Evolutionary conservation across 805 yeast genomes (phyloP), one percentile per base, ranked within the genome.

Genomic region (Citeromyces nyonsensis): DNA sequence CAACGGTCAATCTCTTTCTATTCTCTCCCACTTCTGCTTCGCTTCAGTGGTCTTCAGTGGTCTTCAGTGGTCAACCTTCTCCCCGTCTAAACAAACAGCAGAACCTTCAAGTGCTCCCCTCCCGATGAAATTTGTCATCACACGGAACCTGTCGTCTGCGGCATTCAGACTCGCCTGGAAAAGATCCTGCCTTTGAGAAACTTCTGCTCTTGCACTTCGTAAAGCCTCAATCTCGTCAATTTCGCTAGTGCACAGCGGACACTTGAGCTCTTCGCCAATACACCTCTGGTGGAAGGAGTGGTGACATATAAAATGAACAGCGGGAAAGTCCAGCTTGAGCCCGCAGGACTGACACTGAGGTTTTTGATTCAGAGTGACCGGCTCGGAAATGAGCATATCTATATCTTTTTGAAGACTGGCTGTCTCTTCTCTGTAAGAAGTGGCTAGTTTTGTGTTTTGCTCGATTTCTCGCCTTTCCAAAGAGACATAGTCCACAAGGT

Each of bases 221-320:
- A 78, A 47, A 9, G 74, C 68, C 18, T 62, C 63, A 14, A 82
- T 57, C 4, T 79, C 72, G 37, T 82, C 88, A 30, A 73, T 51
- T 31, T 80, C 82, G n/a, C 70, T 66, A 2, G 73, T 51, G 48
- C 96, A 88, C 27, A 64, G 59, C 0, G 96, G 95, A 48, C 97
- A 88, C 29, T 56, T 61, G 28, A 48, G 52, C 14, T 46, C 34
- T 28, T 72, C 73, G 32, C 61, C 62, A 15, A 84, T 52, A 47
- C 98, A 91, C 29, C 78, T 60, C 42, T 78, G 81, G 47, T 91
- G 97, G 47, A 71, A 85, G 3, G 91, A 72, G 45, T 91, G 98
- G 22, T 66, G 64, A 56, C 98, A 91, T 40, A 73, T 69, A 57
- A 88, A 91, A 44, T 82, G 93, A 1, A 81, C 69, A 3, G 77